Base-by-base conservation (phyloP, 2,329 filamentous ascomycete species). In the Tothia fuscella region DNA sequence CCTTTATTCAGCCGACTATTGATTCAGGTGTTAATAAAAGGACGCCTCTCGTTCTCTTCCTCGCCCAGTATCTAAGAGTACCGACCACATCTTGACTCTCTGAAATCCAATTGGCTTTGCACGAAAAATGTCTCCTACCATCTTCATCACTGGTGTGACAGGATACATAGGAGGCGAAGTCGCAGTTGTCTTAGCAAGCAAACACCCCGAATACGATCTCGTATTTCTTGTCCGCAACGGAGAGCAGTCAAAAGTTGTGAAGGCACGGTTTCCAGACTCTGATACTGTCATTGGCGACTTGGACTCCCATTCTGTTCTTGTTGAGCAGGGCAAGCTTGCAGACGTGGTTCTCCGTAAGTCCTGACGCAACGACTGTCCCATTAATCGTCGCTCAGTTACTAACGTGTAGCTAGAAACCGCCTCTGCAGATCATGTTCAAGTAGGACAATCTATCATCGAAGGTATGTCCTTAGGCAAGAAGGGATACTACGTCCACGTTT, bases 131-230 rank as follows among this genome's bases (percentile, higher is more conserved):
- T 17, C 14, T 38, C 34, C 34, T 22, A 38, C 19, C 10, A 16
- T 38, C 12, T 38, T 38, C 22, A 26, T 38, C 34, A 38, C 34
- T 22, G 34, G 34, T 19, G 34, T 38, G 19, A 38, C 34, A 22
- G 34, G 34, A 10, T 38, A 38, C 17, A 13, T 38, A 5, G 34
- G 34, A 4, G 34, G 19, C 14, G 19, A 38, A 16, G n/a, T 6
- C 21, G 19, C 25, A 13, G 12, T 20, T 7, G 19, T 12, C 9
- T 12, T 38, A 16, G n/a, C 14, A 13, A 14, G 25, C 4, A 21
- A 38, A 14, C 34, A 38, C n/a, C 34, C 4, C 7, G 31, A 34
- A 7, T 34, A 19, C 9, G 7, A 9, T 7, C 12, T 34, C 31
- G 31, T 34, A 9, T 9, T 16, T 19, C 17, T 34, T 9, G 31